Conservation (phyloP, 139 green algal species). For the Nannochloris sp. region DNA sequence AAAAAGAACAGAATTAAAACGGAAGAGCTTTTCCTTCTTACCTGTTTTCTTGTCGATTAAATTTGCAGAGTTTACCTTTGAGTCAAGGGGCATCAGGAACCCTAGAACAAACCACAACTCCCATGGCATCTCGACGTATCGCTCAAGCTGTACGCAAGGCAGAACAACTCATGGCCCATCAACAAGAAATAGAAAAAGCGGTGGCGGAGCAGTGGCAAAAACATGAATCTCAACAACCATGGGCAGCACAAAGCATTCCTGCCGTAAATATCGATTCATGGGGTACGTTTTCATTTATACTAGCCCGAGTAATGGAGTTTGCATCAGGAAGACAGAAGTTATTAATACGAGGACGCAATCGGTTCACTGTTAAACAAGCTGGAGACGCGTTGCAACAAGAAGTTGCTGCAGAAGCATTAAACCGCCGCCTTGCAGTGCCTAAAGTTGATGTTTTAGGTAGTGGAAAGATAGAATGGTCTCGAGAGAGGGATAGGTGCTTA, state of each 20-base stretch:
- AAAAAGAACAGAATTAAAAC: background rate
- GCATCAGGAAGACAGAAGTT: slow-evolving; percentile 43
- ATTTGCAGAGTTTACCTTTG: background rate
- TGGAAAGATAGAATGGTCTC: slow-evolving; percentile 55
- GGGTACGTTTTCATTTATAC: slow-evolving; percentile 50
- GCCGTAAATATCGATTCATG: slow-evolving; percentile 58
- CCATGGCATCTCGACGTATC: background rate
- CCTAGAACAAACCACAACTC: background rate
- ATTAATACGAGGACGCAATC: slow-evolving; percentile 56
- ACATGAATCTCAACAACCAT: background rate
- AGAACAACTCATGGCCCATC: slow-evolving; percentile 14
- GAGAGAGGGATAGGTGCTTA: slow-evolving; percentile 35
- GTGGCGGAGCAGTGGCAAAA: slow-evolving; percentile 13
- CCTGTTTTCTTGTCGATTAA: background rate
- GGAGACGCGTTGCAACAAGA: slow-evolving; percentile 12
- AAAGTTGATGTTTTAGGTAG: slow-evolving; percentile 44
- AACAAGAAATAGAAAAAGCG: slow-evolving; percentile 31
- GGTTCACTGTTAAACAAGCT: slow-evolving; percentile 39
- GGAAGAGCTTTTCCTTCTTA: too few relatives aligned
- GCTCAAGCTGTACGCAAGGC: slow-evolving; percentile 6
- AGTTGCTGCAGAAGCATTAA: background rate
- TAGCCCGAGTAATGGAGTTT: slow-evolving; percentile 34
- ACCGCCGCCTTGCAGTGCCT: slow-evolving; percentile 27
- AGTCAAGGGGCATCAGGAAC: too few relatives aligned
- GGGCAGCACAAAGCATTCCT: slow-evolving; percentile 28